Base-by-base conservation (phyloP, 1,284 basidiomycete species). In the Grifola frondosa region DNA sequence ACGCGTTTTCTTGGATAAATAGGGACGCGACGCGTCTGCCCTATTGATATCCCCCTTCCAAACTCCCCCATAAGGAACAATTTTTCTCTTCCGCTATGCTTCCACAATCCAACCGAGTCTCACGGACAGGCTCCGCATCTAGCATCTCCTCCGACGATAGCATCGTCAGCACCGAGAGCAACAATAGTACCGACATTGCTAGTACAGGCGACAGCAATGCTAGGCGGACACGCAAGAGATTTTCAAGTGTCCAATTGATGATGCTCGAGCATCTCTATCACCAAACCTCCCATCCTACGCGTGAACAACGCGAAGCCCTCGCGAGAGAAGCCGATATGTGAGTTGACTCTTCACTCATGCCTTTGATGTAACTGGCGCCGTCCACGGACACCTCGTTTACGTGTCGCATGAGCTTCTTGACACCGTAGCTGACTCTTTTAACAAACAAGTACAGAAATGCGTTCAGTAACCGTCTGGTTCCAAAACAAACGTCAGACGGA, bases 381-480 rank as follows among this genome's bases (percentile, higher is more conserved):
- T n/a, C n/a, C n/a, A n/a, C n/a, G 30, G 35, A n/a, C 30, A 31
- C 30, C n/a, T 17, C 13, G 26, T 25, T 31, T 33, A 5, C 37
- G 15, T 31, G 16, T 26, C 5, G 9, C 26, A 15, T n/a, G 16
- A n/a, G 12, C 13, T 39, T 20, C 26, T 32, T 33, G 16, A 10
- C 12, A 6, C 29, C 12, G 4, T 31, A 38, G 39, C 37, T 36
- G 30, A 50, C 34, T 12, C 23, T 17, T 22, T 29, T 23, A 17
- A 6, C 21, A 12, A n/a, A 39, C 32, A 46, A 42, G 24, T 47
- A 88, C 85, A 74, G 84, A 88, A 63, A 72, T 78, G 25, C 86
- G 86, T 54, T 84, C 83, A 1, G 84, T 88, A 17, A 88, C 84
- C 4, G 83, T 88, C 37, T 88, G 85, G 85, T 87, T 88, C 67